Percentiles rank a stretch among this genome's conserved stretches.
Conservation (phyloP, 495 filamentous ascomycete species). For the Tetracladium setigerum region DNA sequence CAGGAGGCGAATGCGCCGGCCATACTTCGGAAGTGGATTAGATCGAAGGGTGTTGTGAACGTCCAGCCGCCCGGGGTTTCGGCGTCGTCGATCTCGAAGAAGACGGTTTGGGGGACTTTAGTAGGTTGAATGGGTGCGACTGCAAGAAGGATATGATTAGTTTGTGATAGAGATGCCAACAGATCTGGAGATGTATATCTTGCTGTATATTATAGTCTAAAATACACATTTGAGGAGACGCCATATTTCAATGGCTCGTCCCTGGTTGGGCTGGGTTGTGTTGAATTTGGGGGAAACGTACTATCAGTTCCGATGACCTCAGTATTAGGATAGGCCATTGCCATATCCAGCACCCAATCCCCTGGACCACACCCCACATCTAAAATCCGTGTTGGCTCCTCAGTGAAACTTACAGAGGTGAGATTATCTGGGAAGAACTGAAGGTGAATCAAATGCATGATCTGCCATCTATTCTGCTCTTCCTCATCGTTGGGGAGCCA, state of each 20-base stretch:
- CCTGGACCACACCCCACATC: slow-evolving; percentile 64
- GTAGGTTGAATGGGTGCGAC: slow-evolving; percentile 41
- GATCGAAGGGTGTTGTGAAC: slow-evolving; percentile 49
- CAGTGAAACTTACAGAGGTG: slow-evolving; percentile 47
- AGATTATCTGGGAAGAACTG: slow-evolving; percentile 51
- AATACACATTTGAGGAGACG: slow-evolving; percentile 21
- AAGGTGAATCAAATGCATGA: slow-evolving; percentile 59
- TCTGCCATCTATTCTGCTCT: slow-evolving; percentile 63
- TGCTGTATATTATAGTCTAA: slow-evolving; percentile 20
- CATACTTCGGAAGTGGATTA: slow-evolving; percentile 59
- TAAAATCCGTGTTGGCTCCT: slow-evolving; percentile 47
- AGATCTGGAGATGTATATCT: slow-evolving; percentile 19
- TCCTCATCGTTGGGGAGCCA: slow-evolving; percentile 71
- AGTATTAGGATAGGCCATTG: slow-evolving; percentile 50
- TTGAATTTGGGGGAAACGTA: slow-evolving; percentile 24
- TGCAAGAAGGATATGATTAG: neutral
- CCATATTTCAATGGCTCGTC: too few species aligned
- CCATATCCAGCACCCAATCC: slow-evolving; percentile 71
- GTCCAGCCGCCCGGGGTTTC: slow-evolving; percentile 44
- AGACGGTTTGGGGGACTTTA: slow-evolving; percentile 53
- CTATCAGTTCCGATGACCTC: slow-evolving; percentile 62
- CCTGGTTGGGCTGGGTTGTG: too few species aligned
- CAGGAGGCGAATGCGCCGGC: slow-evolving; percentile 58
- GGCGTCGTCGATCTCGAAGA: slow-evolving; percentile 65
- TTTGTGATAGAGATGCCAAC: slow-evolving; percentile 20